Evolutionary conservation across 2,329 filamentous ascomycete genomes (phyloP), one percentile per base, ranked within the genome.

Genomic region (Macrophomina pseudophaseolina): DNA sequence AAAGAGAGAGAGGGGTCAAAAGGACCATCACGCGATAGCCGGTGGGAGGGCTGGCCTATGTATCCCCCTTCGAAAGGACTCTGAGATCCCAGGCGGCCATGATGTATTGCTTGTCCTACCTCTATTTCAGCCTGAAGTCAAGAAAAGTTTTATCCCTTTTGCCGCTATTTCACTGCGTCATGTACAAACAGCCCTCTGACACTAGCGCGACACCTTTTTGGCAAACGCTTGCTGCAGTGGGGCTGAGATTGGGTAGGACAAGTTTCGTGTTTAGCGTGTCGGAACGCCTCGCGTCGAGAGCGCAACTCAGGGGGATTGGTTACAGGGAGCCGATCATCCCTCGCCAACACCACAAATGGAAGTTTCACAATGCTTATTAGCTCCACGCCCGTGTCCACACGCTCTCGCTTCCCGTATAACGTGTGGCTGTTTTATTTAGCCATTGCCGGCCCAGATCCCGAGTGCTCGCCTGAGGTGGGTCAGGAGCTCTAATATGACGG

Each of bases 331-430:
- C 44, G 56, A 60, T 60, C 42, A 35, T n/a, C 42, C 1, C 28
- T 35, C n/a, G 56, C 12, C 38, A 60, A 18, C n/a, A 23, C 56
- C 40, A 8, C 56, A 35, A 48, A 6, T 18, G 35, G 56, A n/a
- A 23, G 56, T 60, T 60, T 46, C 54, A 59, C 54, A 59, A 59
- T 59, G 54, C 54, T 42, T n/a, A 28, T 59, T 28, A 23, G 54
- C 38, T n/a, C 38, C 28, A 42, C 54, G 38, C 38, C 23, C 44
- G 54, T 59, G 44, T 59, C 40, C 54, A 59, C 30, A 3, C 54
- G 11, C 54, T 59, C 9, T 38, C 54, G 30, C 28, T 23, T 23
- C 32, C 38, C 23, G 30, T 30, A 18, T 23, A 23, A 23, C 23
- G 23, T 23, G 23, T 23, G 1, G 23, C 23, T 23, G 23, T 23